phyloP scores from a whole-genome alignment of 2,329 filamentous ascomycete genomes.

The Calonectria leucothoes region DNA sequence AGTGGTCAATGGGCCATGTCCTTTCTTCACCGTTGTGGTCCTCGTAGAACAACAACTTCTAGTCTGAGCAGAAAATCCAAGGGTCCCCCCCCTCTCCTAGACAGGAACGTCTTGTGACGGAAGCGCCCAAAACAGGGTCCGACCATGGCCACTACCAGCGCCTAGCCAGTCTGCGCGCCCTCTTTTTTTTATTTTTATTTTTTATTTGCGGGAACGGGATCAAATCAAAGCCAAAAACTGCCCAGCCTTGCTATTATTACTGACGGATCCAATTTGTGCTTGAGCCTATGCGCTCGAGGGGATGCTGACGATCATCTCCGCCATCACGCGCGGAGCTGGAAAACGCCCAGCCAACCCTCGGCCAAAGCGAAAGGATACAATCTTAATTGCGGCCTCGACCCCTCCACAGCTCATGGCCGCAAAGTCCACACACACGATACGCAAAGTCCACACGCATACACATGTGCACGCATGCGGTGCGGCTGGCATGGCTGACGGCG shows the following conservation, averaged over 20 bases:
- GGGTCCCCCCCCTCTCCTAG: constrained; percentile 12
- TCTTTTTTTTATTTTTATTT: too few species aligned
- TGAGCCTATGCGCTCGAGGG: neutral
- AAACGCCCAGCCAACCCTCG: neutral
- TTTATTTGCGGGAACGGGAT: neutral
- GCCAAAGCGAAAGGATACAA: neutral
- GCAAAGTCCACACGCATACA: too few species aligned
- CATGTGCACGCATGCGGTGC: neutral
- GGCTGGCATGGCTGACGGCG: neutral
- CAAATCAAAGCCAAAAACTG: constrained; percentile 12
- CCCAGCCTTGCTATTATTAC: neutral
- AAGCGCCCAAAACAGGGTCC: constrained; percentile 11
- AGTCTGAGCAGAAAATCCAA: neutral
- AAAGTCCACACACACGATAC: too few species aligned
- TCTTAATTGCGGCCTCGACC: neutral
- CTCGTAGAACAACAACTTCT: constrained; percentile 28
- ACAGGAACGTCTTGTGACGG: constrained; percentile 34
- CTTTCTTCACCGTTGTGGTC: neutral
- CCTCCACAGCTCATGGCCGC: too few species aligned
- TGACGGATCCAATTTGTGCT: neutral
- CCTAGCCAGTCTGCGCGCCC: too few species aligned
- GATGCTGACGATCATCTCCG: neutral
- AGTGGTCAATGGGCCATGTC: neutral
- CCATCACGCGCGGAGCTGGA: neutral
- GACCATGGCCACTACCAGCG: constrained; percentile 16